Evolutionary conservation across 495 filamentous ascomycete genomes (phyloP).

Genomic region (Penicilliopsis zonata): DNA sequence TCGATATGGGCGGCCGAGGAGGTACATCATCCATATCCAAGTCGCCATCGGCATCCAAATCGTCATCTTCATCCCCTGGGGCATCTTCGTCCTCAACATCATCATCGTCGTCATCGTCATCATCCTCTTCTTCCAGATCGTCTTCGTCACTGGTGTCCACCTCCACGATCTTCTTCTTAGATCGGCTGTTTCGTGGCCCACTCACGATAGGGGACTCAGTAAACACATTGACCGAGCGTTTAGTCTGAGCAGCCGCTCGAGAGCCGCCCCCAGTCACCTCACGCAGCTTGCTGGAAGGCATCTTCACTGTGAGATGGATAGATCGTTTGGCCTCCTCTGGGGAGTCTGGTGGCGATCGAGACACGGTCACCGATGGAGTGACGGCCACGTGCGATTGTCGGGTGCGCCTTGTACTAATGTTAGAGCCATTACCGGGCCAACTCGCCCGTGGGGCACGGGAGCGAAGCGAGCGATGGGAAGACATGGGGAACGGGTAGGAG

Average conservation of each 20-base stretch:
- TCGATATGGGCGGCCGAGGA: constrained; percentile 24
- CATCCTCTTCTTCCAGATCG: constrained; percentile 36
- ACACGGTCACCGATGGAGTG: constrained; percentile 32
- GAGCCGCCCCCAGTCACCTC: constrained; percentile 47
- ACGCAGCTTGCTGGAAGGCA: constrained; percentile 69
- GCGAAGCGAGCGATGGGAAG: constrained; percentile 37
- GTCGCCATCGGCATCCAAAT: constrained; percentile 42
- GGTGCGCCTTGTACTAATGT: constrained; percentile 21
- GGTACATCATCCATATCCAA: constrained; percentile 44
- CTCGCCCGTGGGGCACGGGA: constrained; percentile 29
- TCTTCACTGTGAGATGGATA: constrained; percentile 72
- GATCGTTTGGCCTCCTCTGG: constrained; percentile 47
- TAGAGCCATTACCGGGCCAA: constrained; percentile 25
- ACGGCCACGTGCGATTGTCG: constrained; percentile 24
- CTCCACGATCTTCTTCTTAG: constrained; percentile 58
- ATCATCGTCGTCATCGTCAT: constrained; percentile 49
- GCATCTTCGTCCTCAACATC: constrained; percentile 45
- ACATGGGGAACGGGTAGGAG: constrained; percentile 22
- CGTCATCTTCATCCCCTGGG: constrained; percentile 46
- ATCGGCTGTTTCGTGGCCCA: constrained; percentile 49
- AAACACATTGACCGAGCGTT: constrained; percentile 35
- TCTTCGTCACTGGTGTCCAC: constrained; percentile 48
- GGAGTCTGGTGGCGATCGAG: constrained; percentile 42
- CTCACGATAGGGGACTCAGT: constrained; percentile 45
- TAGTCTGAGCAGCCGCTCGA: constrained; percentile 10